These are phyloP conservation scores for Neurospora sp. DNA, from an alignment of 495 filamentous ascomycete species.

Conservation along the genomic window DNA sequence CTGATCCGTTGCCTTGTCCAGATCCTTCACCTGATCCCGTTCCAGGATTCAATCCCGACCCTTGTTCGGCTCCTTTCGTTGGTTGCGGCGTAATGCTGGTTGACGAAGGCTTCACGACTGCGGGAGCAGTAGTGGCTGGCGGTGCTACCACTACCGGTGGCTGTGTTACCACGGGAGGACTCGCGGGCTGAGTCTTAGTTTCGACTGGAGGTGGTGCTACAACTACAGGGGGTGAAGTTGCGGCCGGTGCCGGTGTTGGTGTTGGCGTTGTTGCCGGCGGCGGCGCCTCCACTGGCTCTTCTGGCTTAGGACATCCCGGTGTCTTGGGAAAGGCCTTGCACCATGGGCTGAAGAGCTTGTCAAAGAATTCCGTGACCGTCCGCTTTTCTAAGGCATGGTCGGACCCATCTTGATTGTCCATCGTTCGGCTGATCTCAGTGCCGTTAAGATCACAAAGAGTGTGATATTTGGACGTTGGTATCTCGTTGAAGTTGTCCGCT, in stretches of 20 bases:
- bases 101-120: neutral
- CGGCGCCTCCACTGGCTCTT: neutral
- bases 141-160: neutral
- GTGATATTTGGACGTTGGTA: neutral
- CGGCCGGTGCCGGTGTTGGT: neutral
- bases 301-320: neutral
- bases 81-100: neutral
- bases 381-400: neutral
- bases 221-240: neutral
- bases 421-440: neutral
- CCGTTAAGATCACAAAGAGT: neutral
- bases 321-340: constrained; percentile 5
- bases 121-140: neutral
- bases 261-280: constrained; percentile 2
- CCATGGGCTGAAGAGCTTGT: neutral
- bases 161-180: neutral
- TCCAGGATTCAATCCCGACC: neutral
- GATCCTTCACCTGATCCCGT: neutral
- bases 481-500: neutral
- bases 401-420: neutral
- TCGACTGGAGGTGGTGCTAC: neutral
- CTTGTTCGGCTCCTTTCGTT: neutral
- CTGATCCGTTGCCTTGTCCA: constrained; percentile 2
- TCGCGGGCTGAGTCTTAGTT: neutral
- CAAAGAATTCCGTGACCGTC: neutral